These are phyloP conservation scores for Claviceps cyperi DNA, from an alignment of 2,329 filamentous ascomycete species.

Conservation along the genomic window DNA sequence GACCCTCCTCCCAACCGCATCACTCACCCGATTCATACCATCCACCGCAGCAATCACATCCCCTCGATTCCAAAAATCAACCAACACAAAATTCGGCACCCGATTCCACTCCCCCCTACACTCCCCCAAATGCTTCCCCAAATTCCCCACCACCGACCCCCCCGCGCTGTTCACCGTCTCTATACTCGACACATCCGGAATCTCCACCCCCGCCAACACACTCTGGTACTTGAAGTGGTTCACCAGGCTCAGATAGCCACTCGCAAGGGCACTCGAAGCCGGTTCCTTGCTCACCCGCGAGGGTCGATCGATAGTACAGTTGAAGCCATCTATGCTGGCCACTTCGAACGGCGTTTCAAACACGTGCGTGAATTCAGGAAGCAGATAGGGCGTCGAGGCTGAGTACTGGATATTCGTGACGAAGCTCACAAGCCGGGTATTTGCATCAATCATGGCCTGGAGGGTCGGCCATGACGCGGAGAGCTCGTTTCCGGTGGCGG, in stretches of 20 bases:
- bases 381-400: slow-evolving; percentile 37
- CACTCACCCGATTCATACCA: slow-evolving; percentile 42
- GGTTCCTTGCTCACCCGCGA: slow-evolving; percentile 24
- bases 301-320: slow-evolving; percentile 57
- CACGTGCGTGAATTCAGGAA: slow-evolving; percentile 49
- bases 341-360: slow-evolving; percentile 64
- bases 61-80: slow-evolving; percentile 67
- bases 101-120: slow-evolving; percentile 46
- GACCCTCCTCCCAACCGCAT: slow-evolving; percentile 16
- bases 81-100: slow-evolving; percentile 57
- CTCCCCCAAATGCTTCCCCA: slow-evolving; percentile 36
- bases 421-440: slow-evolving; percentile 54
- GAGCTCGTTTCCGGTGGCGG: slow-evolving; percentile 23
- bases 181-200: slow-evolving; percentile 47
- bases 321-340: slow-evolving; percentile 47
- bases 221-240: slow-evolving; percentile 66
- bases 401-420: slow-evolving; percentile 39
- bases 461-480: slow-evolving; percentile 53
- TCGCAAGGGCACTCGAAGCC: slow-evolving; percentile 37
- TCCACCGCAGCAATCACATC: slow-evolving; percentile 58
- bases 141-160: slow-evolving; percentile 34
- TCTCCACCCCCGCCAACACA: slow-evolving; percentile 38
- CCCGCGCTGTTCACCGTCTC: slow-evolving; percentile 50
- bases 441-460: slow-evolving; percentile 48
- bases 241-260: slow-evolving; percentile 53